phyloP scores from a whole-genome alignment of 441 rosid species.

The Erodium trifolium region DNA sequence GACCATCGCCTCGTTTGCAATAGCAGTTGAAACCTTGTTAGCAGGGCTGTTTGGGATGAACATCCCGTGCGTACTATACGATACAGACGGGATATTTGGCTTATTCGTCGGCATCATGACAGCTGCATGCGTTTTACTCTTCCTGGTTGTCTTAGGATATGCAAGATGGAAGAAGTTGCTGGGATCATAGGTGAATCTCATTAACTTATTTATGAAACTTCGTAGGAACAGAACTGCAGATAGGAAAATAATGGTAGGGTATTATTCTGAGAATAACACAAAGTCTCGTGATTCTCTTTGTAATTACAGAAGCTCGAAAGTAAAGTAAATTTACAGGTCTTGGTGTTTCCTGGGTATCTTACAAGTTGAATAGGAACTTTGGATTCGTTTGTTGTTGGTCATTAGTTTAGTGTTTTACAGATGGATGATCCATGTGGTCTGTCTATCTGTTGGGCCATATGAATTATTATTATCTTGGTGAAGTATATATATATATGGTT shows the following conservation, averaged over 20 bases:
- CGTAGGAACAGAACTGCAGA: neutral
- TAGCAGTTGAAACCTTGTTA: constrained; percentile 60
- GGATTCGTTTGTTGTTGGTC: neutral
- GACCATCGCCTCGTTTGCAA: constrained; percentile 75
- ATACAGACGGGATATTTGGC: constrained; percentile 35
- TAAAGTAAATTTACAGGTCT: neutral
- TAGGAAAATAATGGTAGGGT: neutral
- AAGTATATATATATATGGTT: neutral
- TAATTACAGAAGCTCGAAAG: neutral
- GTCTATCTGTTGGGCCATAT: neutral
- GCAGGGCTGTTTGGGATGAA: constrained; percentile 83
- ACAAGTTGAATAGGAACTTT: neutral
- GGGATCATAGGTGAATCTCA: constrained; percentile 36
- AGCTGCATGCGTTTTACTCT: constrained; percentile 48
- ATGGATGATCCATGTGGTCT: neutral
- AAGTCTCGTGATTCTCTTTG: neutral
- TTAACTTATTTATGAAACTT: neutral
- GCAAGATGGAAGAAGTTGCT: constrained; percentile 94
- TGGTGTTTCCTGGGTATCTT: neutral
- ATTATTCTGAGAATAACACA: neutral
- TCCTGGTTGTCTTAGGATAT: constrained; percentile 67
- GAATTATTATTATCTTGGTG: neutral
- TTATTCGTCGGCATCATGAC: constrained; percentile 41
- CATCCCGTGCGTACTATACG: constrained; percentile 50
- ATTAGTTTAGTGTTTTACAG: neutral